Evolutionary conservation across 1,139 yeast species (phyloP).

Genomic region (Yueomyces sp.): DNA sequence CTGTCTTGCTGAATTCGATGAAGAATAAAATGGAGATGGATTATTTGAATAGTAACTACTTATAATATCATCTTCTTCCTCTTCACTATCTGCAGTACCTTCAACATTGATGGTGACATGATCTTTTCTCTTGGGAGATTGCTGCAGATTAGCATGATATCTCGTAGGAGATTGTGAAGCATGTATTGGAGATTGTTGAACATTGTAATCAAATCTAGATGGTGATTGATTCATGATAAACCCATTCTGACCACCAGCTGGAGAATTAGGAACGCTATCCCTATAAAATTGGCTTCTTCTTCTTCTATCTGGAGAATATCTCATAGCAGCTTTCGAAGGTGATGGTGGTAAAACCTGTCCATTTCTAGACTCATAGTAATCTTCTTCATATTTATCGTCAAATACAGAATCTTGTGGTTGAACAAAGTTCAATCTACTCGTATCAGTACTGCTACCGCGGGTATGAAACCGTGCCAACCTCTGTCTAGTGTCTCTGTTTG

Average conservation of each 20-base stretch:
- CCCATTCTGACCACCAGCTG: constrained; percentile 7
- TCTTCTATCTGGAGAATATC: constrained; percentile 25
- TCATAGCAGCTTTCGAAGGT: constrained; percentile 34
- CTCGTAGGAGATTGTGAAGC: constrained; percentile 7
- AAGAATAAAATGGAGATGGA: constrained; percentile 2
- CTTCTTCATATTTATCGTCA: constrained; percentile 8
- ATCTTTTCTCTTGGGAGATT: constrained; percentile 51
- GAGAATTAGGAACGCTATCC: constrained; percentile 21
- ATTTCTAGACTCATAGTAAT: constrained; percentile 14
- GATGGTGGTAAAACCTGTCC: constrained; percentile 26
- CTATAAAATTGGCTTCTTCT: constrained; percentile 19
- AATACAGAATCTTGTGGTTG: constrained; percentile 5
- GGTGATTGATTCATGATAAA: too few relatives aligned
- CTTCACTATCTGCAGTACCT: constrained; percentile 3
- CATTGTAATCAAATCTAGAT: constrained; percentile 32
- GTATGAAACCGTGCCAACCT: constrained; percentile 17
- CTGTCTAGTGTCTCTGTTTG: constrained; percentile 15
- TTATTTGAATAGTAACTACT: constrained; percentile 9
- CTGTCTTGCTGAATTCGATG: constrained; percentile 4
- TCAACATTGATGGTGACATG: constrained; percentile 34
- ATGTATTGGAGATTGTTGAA: constrained; percentile 45
- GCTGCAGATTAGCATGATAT: constrained; percentile 42
- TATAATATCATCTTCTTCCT: constrained; percentile 6
- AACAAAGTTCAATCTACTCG: constrained; percentile 4
- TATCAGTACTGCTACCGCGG: constrained; percentile 10